These are phyloP conservation scores for Neurospora sp. DNA, from an alignment of 495 filamentous ascomycete species.

Conservation along the genomic window DNA sequence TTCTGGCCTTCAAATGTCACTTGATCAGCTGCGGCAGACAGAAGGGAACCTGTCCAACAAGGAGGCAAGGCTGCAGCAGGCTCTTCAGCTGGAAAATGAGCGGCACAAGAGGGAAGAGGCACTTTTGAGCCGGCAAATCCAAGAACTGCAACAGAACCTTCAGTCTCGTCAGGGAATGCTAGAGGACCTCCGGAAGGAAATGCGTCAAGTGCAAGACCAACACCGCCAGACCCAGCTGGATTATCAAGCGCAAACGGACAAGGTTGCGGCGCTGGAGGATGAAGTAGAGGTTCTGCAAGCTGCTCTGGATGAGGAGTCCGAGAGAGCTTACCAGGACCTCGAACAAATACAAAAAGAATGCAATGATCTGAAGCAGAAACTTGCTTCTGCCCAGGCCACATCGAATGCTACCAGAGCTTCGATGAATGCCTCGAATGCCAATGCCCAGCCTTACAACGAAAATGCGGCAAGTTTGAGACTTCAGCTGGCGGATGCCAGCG, in stretches of 20 bases:
- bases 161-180: constrained; percentile 33
- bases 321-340: constrained; percentile 53
- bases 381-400: constrained; percentile 20
- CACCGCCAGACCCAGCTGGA: constrained; percentile 56
- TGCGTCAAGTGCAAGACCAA: constrained; percentile 54
- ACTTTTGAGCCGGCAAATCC: constrained; percentile 30
- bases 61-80: constrained; percentile 53
- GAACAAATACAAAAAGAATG: constrained; percentile 36
- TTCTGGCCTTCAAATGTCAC: constrained; percentile 57
- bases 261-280: constrained; percentile 65
- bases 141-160: constrained; percentile 35
- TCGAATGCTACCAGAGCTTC: constrained; percentile 13
- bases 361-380: constrained; percentile 39
- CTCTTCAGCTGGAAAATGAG: constrained; percentile 29
- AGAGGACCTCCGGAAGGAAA: constrained; percentile 31
- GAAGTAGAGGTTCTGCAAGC: constrained; percentile 68
- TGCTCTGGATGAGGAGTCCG: constrained; percentile 62
- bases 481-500: constrained; percentile 24
- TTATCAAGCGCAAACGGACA: constrained; percentile 52
- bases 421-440: constrained; percentile 12
- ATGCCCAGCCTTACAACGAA: constrained; percentile 18
- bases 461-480: constrained; percentile 17
- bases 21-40: constrained; percentile 58
- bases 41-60: constrained; percentile 56
- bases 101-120: constrained; percentile 33